Conservation (phyloP, 352 stramenopile species). For the Phytophthora cajani region DNA sequence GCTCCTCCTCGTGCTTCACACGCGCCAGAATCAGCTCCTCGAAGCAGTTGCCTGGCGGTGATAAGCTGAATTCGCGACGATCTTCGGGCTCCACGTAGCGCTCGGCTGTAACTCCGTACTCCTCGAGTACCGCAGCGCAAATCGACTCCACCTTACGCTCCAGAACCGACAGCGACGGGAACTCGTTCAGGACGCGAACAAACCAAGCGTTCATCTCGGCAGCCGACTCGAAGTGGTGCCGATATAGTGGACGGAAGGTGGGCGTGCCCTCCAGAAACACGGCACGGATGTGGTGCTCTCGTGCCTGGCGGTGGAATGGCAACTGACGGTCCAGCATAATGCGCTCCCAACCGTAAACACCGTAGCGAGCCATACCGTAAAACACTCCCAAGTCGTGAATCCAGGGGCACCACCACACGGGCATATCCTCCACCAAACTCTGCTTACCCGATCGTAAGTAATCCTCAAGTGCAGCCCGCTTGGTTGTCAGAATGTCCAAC, state of each 20-base stretch:
- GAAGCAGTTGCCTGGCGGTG: slow-evolving; percentile 62
- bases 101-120: slow-evolving; percentile 14
- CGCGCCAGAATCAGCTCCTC: slow-evolving; percentile 49
- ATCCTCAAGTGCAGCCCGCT: slow-evolving; percentile 45
- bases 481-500: slow-evolving; percentile 59
- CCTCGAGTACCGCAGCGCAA: slow-evolving; percentile 45
- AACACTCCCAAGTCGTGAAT: slow-evolving; percentile 84
- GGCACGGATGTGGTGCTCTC: slow-evolving; percentile 69
- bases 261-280: slow-evolving; percentile 76
- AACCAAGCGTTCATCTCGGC: slow-evolving; percentile 64
- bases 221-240: slow-evolving; percentile 62
- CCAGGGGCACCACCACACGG: slow-evolving; percentile 91
- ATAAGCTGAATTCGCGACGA: slow-evolving; percentile 72
- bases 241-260: slow-evolving; percentile 64
- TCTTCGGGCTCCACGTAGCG: slow-evolving; percentile 64
- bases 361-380: slow-evolving; percentile 81
- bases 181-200: slow-evolving; percentile 68
- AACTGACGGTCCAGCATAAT: slow-evolving; percentile 76
- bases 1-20: slow-evolving; percentile 48
- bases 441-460: slow-evolving; percentile 68
- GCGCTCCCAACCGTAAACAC: slow-evolving; percentile 74
- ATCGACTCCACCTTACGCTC: slow-evolving; percentile 79
- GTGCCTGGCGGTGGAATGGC: slow-evolving; percentile 76
- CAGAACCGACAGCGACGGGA: slow-evolving; percentile 76
- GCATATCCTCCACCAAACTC: slow-evolving; percentile 76